Evolutionary conservation across 2,329 filamentous ascomycete species (phyloP).

Genomic region (Aspergillaceae sp.): DNA sequence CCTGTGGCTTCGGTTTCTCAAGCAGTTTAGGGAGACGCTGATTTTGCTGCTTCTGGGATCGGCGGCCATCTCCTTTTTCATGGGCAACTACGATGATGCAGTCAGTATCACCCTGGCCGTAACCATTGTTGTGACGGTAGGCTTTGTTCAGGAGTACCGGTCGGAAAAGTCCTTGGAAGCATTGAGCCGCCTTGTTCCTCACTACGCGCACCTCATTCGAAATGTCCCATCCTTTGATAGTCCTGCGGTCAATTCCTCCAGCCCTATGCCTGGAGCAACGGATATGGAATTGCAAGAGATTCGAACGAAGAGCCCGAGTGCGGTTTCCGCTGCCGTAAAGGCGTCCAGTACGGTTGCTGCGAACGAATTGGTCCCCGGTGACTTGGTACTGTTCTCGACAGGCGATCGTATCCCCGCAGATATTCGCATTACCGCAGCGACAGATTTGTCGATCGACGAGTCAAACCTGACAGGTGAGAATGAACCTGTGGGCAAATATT

Average conservation of each 20-base stretch:
- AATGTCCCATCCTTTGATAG: constrained; percentile 27
- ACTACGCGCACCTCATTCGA: constrained; percentile 90
- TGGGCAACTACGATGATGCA: constrained; percentile 91
- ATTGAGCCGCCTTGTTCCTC: constrained; percentile 84
- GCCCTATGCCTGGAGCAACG: constrained; percentile 23
- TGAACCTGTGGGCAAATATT: constrained; percentile 73
- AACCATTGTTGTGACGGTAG: constrained; percentile 91
- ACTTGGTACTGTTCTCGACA: constrained; percentile 87
- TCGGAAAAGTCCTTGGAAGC: constrained; percentile 97
- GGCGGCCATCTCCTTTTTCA: constrained; percentile 75
- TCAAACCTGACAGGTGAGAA: constrained; percentile 97
- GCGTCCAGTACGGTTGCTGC: constrained; percentile 81
- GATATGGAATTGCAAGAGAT: constrained; percentile 44
- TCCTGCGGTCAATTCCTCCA: constrained; percentile 14
- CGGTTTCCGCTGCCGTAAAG: constrained; percentile 57
- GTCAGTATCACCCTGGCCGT: constrained; percentile 93
- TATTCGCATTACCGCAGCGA: constrained; percentile 82
- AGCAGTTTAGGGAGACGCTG: constrained; percentile 93
- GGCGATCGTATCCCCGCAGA: constrained; percentile 95
- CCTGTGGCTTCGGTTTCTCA: constrained; percentile 86
- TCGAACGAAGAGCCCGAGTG: constrained; percentile 40
- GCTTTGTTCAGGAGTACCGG: constrained; percentile 93
- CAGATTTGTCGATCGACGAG: constrained; percentile 87
- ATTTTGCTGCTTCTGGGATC: constrained; percentile 88
- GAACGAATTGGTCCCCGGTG: constrained; percentile 77